phyloP scores from a whole-genome alignment of 805 yeast genomes.

The Zygotorulaspora sp. region DNA sequence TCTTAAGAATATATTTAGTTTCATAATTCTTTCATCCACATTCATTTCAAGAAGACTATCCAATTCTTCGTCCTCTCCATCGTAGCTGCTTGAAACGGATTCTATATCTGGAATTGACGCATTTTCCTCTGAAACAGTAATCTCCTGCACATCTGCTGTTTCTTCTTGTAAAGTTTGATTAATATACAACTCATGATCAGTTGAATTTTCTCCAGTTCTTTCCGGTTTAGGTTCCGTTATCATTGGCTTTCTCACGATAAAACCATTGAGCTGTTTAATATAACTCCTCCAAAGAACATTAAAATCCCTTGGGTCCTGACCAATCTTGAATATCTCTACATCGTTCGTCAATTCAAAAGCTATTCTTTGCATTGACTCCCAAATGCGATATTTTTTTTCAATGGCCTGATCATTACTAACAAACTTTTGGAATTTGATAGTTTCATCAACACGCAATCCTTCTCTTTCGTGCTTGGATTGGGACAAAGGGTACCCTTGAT shows the following conservation, averaged over 20 bases:
- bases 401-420: slow-evolving; percentile 15
- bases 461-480: too few species aligned
- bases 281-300: slow-evolving; percentile 44
- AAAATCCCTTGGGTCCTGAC: slow-evolving; percentile 30
- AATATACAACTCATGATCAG: not conserved
- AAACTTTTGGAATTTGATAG: slow-evolving; percentile 19
- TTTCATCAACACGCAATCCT: not conserved
- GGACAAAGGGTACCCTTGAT: not conserved
- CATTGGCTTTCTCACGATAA: slow-evolving; percentile 10
- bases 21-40: slow-evolving; percentile 29
- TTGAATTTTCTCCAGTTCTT: not conserved
- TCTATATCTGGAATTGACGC: slow-evolving; percentile 9
- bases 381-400: slow-evolving; percentile 12
- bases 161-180: not conserved
- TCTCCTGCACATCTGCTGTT: not conserved
- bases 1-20: slow-evolving; percentile 40
- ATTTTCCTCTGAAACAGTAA: not conserved
- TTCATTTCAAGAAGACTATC: slow-evolving; percentile 28
- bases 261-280: slow-evolving; percentile 19
- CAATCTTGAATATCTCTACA: slow-evolving; percentile 22
- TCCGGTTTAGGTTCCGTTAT: slow-evolving; percentile 13
- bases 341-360: slow-evolving; percentile 44
- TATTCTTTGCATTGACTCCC: slow-evolving; percentile 37
- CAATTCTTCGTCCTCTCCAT: slow-evolving; percentile 33
- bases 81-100: slow-evolving; percentile 11